phyloP scores from a whole-genome alignment of 1,139 yeast genomes.

The Debaryomyces fabryi region DNA sequence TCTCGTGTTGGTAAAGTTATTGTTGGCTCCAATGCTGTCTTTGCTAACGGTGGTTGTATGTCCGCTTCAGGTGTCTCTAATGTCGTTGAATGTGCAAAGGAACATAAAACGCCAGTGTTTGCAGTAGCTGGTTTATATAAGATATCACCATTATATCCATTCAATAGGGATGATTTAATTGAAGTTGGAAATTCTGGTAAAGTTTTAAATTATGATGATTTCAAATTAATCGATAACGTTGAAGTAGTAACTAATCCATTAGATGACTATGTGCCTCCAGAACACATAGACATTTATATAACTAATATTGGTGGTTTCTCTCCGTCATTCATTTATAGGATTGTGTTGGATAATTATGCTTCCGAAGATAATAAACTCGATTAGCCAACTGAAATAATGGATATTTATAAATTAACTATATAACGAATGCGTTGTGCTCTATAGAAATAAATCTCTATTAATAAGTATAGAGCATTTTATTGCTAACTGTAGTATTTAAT shows the following conservation, averaged over 20 bases:
- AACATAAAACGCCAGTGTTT: conserved; percentile 91
- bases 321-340: conserved; percentile 93
- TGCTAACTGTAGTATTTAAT: neutral
- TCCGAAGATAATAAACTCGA: conserved; percentile 74
- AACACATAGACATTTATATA: conserved; percentile 88
- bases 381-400: conserved; percentile 14
- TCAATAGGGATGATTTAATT: conserved; percentile 81
- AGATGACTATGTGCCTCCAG: conserved; percentile 91
- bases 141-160: conserved; percentile 91
- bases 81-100: conserved; percentile 95
- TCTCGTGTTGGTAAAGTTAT: conserved; percentile 95
- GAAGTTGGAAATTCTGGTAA: conserved; percentile 95
- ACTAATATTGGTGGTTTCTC: conserved; percentile 97
- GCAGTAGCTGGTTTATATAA: conserved; percentile 94
- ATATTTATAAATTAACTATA: neutral
- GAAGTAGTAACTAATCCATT: conserved; percentile 87
- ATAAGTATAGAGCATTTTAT: neutral
- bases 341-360: conserved; percentile 91
- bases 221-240: conserved; percentile 64
- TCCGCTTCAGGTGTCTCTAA: conserved; percentile 89
- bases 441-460: neutral
- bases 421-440: neutral
- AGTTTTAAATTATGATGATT: conserved; percentile 72
- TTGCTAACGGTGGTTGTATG: conserved; percentile 95
- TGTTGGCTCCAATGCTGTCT: conserved; percentile 87